These are phyloP conservation scores for Kwoniella botswanensis DNA, from an alignment of 768 basidiomycete genomes.

Conservation along the genomic window DNA sequence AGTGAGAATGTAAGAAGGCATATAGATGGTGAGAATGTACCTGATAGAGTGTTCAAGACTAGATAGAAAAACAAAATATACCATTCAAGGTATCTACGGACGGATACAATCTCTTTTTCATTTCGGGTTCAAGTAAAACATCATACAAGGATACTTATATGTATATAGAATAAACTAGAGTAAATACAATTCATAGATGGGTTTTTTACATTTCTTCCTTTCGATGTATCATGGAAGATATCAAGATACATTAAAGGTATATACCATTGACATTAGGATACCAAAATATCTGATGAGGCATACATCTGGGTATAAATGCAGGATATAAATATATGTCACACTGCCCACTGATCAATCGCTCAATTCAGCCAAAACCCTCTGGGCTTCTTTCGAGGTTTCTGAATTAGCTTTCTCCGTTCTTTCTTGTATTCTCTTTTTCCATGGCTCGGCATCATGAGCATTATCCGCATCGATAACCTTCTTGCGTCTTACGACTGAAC, in stretches of 20 bases:
- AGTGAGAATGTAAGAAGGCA: constrained; percentile 91
- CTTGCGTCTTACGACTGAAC: constrained; percentile 5
- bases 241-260: neutral
- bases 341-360: constrained; percentile 29
- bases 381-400: neutral
- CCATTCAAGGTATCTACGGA: neutral
- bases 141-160: neutral
- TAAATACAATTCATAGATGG: constrained; percentile 9
- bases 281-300: neutral
- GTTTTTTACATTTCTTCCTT: neutral
- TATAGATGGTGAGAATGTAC: constrained; percentile 68
- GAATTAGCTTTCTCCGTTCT: constrained; percentile 13
- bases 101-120: no score
- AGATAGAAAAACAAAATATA: neutral
- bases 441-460: constrained; percentile 45
- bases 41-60: constrained; percentile 63
- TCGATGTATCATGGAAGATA: neutral
- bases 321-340: constrained; percentile 4
- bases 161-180: neutral
- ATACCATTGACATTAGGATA: neutral
- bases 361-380: constrained; percentile 35
- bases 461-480: constrained; percentile 13
- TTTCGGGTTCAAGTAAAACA: no score
- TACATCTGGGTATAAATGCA: neutral
- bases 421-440: constrained; percentile 37